Percentiles rank a stretch among this genome's conserved stretches.
These are phyloP conservation scores for Pseudomicrostroma phylloplanum DNA, from an alignment of 1,284 basidiomycete genomes.

Conservation along the genomic window DNA sequence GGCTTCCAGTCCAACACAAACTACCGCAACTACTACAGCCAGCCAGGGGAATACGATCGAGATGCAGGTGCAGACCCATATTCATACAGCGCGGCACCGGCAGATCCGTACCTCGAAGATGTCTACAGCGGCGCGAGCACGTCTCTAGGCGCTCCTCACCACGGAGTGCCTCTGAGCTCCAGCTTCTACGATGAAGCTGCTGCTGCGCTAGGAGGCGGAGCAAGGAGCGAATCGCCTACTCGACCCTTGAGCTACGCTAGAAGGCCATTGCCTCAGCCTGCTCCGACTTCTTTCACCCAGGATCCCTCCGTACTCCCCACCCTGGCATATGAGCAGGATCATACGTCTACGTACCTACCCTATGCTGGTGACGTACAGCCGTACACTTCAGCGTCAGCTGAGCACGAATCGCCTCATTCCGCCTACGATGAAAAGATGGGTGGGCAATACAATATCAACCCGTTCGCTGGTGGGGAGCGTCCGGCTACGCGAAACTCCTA, in stretches of 20 bases:
- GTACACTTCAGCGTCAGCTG: conserved; percentile 2
- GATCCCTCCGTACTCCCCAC: conserved; percentile 13
- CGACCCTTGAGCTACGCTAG: neutral
- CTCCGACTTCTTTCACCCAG: neutral
- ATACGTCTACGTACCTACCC: neutral
- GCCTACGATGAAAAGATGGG: conserved; percentile 24
- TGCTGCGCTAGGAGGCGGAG: conserved; percentile 18
- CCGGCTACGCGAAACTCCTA: neutral
- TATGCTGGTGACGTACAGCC: conserved; percentile 4
- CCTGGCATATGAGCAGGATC: neutral
- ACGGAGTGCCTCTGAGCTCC: conserved; percentile 29
- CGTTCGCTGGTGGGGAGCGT: conserved; percentile 10
- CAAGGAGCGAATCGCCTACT: conserved; percentile 4
- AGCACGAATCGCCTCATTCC: conserved; percentile 21
- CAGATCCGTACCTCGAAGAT: neutral
- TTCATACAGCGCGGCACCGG: neutral
- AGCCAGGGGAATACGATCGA: neutral
- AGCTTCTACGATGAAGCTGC: conserved; percentile 43
- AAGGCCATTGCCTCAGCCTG: no score
- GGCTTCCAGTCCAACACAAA: neutral
- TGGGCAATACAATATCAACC: conserved; percentile 8
- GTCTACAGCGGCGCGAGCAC: neutral
- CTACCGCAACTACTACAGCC: conserved; percentile 4
- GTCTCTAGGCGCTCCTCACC: conserved; percentile 10
- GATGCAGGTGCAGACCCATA: neutral